phyloP scores from a whole-genome alignment of 768 basidiomycete genomes.

The Suillus discolor region DNA sequence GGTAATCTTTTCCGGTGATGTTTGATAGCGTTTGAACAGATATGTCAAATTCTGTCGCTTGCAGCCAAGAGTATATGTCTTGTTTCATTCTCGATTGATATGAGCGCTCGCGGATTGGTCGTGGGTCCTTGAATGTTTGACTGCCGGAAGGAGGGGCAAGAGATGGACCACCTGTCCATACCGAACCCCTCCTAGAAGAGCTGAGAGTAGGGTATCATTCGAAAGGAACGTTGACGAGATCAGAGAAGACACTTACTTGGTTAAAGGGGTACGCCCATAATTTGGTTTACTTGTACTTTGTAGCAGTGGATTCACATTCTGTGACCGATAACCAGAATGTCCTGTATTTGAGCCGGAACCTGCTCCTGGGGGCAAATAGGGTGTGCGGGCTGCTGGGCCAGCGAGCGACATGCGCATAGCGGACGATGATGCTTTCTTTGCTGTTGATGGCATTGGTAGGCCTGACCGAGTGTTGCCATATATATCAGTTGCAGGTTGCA shows the following conservation, averaged over 20 bases:
- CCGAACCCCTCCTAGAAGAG: constrained; percentile 76
- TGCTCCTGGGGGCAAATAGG: constrained; percentile 41
- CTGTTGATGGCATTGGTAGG: constrained; percentile 73
- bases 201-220: constrained; percentile 30
- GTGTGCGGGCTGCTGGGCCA: constrained; percentile 70
- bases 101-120: constrained; percentile 74
- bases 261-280: constrained; percentile 75
- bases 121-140: constrained; percentile 68
- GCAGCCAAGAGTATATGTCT: constrained; percentile 74
- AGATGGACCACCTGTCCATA: constrained; percentile 60
- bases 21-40: constrained; percentile 67
- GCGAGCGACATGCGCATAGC: constrained; percentile 70
- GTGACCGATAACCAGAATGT: constrained; percentile 70
- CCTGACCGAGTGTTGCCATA: constrained; percentile 58
- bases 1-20: constrained; percentile 87
- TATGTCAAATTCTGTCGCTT: constrained; percentile 66
- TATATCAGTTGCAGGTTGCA: constrained; percentile 55
- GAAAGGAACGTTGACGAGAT: constrained; percentile 11
- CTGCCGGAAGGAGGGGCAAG: constrained; percentile 49
- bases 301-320: constrained; percentile 67
- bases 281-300: constrained; percentile 69
- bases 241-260: constrained; percentile 46
- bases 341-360: constrained; percentile 55
- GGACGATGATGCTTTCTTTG: constrained; percentile 62
- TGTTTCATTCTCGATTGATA: constrained; percentile 78